Percentiles rank a stretch among this genome's conserved stretches.
phyloP scores from a whole-genome alignment of 1,139 yeast species.

The Wickerhamiella pararugosa region DNA sequence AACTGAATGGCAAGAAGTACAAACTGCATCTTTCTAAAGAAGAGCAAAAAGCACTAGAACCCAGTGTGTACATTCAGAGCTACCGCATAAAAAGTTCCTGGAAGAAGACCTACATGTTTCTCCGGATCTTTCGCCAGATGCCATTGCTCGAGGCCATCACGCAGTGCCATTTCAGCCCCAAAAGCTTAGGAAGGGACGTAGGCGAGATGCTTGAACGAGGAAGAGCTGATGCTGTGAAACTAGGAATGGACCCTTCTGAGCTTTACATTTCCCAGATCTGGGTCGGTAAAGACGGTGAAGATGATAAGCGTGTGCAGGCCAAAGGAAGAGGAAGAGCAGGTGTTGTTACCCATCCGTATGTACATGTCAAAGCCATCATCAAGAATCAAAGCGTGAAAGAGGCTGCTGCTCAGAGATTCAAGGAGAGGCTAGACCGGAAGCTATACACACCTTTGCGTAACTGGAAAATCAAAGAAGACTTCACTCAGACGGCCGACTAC shows the following conservation, averaged over 20 bases:
- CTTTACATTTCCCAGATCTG: conserved; percentile 71
- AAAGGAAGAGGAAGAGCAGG: conserved; percentile 91
- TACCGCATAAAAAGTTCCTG: conserved; percentile 70
- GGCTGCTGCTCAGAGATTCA: conserved; percentile 23
- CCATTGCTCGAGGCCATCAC: conserved; percentile 70
- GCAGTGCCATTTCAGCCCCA: conserved; percentile 79
- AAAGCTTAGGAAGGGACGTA: conserved; percentile 66
- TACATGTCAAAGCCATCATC: conserved; percentile 68
- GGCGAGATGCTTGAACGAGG: conserved; percentile 65
- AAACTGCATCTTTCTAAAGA: conserved; percentile 41
- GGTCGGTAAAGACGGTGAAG: conserved; percentile 80
- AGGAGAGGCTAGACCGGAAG: conserved; percentile 15
- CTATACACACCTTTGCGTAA: conserved; percentile 16
- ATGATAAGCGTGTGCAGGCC: conserved; percentile 58
- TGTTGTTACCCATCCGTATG: conserved; percentile 54
- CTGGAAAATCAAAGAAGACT: conserved; percentile 16
- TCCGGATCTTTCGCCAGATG: conserved; percentile 59
- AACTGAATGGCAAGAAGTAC: conserved; percentile 37
- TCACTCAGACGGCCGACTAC: conserved; percentile 18
- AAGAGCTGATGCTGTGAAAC: conserved; percentile 46
- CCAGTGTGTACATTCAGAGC: conserved; percentile 64
- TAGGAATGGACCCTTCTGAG: conserved; percentile 45
- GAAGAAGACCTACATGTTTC: conserved; percentile 74
- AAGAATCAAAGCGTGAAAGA: conserved; percentile 34
- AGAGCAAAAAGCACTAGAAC: conserved; percentile 67